Evolutionary conservation across 202 grass and related monocot genomes (phyloP), one percentile per base, ranked within the genome.

Genomic region (Setaria viridis): DNA sequence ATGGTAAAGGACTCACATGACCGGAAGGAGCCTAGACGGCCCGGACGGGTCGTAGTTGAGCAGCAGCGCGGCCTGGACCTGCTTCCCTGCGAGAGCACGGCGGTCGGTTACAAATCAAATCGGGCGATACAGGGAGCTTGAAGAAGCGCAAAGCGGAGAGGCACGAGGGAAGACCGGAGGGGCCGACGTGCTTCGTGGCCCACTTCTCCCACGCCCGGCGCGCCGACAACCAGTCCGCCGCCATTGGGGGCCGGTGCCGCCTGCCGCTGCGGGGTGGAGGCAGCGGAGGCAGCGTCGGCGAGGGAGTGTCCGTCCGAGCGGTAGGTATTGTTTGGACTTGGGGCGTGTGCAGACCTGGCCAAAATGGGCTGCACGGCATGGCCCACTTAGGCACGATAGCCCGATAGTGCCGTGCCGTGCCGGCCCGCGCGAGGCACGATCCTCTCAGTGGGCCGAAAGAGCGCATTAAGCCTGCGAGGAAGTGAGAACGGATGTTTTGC

Each of bases 151-250:
- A 55, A 63, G 19, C 20, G 75, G 48, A 50, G 41, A 15, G 37
- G 65, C 48, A 3, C 0, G 42, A 68, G 48, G 19, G 7, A 45
- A 56, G 8, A 91, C 96, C 96, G 10, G 90, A 83, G 71, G 82
- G 78, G 56, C 86, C 93, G 69, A 95, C 72, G 76, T 90, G 92
- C 60, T 89, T 92, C 50, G 59, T 62, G 7, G 82, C 85, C 91
- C 93, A 99, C 67, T 94, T 99, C 88, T 99, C 96, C 96, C 96
- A 99, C 57, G 85, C 45, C 7, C 90, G 79, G 30, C 88, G 91
- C 75, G 86, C 88, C 91, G 74, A 85, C 39, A 79, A 43, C 96
- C 93, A 99, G 72, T 99, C 96, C 46, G 71, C 86, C 51, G 78
- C 91, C 96, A 99, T 98, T 9, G 47, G 85, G 20, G 51, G n/a